Conservation (phyloP, 2,329 filamentous ascomycete species). For the Penicillium sumatraense region DNA sequence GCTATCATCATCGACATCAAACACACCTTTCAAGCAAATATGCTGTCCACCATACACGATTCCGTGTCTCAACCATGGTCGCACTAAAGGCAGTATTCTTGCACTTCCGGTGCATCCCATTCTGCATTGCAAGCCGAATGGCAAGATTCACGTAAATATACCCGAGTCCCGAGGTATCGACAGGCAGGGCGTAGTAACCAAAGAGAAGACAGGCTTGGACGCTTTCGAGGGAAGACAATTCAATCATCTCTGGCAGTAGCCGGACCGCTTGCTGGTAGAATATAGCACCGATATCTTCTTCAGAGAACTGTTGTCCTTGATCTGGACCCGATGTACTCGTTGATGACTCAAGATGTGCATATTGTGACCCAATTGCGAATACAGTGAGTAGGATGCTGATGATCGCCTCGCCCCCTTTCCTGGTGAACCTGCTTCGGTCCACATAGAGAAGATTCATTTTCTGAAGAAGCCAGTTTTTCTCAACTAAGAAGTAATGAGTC, state of each 20-base stretch:
- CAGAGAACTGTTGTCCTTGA: constrained; percentile 31
- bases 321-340: constrained; percentile 8
- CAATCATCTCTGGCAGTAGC: constrained; percentile 58
- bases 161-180: constrained; percentile 56
- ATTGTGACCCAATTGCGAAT: constrained; percentile 58
- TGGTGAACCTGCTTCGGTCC: constrained; percentile 39
- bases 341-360: constrained; percentile 51
- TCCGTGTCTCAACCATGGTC: constrained; percentile 51
- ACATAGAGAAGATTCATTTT: constrained; percentile 51
- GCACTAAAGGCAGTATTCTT: constrained; percentile 47
- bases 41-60: constrained; percentile 58
- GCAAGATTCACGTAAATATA: constrained; percentile 58
- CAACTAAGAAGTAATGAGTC: constrained; percentile 56
- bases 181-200: constrained; percentile 56
- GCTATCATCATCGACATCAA: neutral
- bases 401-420: constrained; percentile 48
- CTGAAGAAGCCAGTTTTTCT: constrained; percentile 48
- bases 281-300: constrained; percentile 54
- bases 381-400: constrained; percentile 54
- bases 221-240: constrained; percentile 56
- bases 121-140: constrained; percentile 58
- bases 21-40: constrained; percentile 56
- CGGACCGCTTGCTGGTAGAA: constrained; percentile 58
- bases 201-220: constrained; percentile 59
- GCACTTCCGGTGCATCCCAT: constrained; percentile 59